Conservation (phyloP, 495 filamentous ascomycete genomes). For the Lasiosphaeriaceae sp. region DNA sequence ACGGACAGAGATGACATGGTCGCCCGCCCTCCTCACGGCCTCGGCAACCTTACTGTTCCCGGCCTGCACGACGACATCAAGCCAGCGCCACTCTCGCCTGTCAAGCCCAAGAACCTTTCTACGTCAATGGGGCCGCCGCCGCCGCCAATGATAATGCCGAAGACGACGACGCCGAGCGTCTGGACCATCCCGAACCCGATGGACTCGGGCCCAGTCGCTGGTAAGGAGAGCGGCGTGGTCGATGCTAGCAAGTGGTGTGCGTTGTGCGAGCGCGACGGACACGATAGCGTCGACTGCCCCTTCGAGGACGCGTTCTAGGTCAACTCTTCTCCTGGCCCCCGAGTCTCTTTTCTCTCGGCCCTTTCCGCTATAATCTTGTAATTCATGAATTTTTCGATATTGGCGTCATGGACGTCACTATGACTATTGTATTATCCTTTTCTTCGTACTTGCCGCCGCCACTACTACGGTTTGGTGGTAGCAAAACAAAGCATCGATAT, state of each 20-base stretch:
- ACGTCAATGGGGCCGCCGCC: neutral
- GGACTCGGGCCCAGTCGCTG: conserved; percentile 70
- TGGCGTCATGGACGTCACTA: no score
- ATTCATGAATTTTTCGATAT: no score
- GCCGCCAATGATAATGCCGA: neutral
- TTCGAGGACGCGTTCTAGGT: conserved; percentile 73
- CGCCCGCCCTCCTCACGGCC: conserved; percentile 27
- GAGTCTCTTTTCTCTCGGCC: neutral
- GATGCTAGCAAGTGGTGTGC: conserved; percentile 95
- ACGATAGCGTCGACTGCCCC: conserved; percentile 93
- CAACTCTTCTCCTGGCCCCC: neutral
- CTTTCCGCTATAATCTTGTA: neutral
- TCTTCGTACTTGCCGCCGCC: no score
- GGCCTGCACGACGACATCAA: conserved; percentile 35
- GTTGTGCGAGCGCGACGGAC: conserved; percentile 91
- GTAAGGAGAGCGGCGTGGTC: conserved; percentile 73
- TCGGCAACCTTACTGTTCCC: conserved; percentile 37
- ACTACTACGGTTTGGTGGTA: no score
- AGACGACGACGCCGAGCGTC: conserved; percentile 13
- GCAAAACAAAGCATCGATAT: no score
- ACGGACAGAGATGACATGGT: conserved; percentile 44
- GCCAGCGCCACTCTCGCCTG: conserved; percentile 50
- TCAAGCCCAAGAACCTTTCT: conserved; percentile 32
- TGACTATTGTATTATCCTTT: no score
- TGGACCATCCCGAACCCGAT: conserved; percentile 55